These are phyloP conservation scores for Coniophora puteana DNA, from an alignment of 1,284 basidiomycete species.

Conservation along the genomic window DNA sequence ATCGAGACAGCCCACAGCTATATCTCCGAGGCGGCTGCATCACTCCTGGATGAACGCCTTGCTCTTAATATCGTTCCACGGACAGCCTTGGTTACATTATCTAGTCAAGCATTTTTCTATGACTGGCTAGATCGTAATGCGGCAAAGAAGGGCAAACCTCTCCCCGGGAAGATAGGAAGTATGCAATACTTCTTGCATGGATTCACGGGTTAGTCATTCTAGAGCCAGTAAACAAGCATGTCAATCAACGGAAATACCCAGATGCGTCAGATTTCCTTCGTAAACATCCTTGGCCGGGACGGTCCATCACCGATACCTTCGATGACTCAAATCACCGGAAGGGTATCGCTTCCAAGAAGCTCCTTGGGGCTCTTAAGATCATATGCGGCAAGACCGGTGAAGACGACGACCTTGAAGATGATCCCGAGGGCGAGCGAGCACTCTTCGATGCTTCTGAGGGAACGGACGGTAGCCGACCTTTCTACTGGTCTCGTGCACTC, in stretches of 20 bases:
- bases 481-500: constrained; percentile 77
- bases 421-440: constrained; percentile 66
- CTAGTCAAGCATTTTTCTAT: constrained; percentile 87
- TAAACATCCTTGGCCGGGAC: constrained; percentile 85
- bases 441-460: constrained; percentile 62
- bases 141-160: constrained; percentile 72
- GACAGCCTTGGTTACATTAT: constrained; percentile 80
- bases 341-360: constrained; percentile 58
- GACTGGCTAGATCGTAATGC: constrained; percentile 82
- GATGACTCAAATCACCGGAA: constrained; percentile 77
- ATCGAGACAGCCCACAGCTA: constrained; percentile 38
- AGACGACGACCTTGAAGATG: constrained; percentile 64
- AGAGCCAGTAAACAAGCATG: background rate
- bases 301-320: constrained; percentile 78
- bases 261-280: constrained; percentile 87
- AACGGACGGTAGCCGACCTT: constrained; percentile 49
- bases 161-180: constrained; percentile 87
- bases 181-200: constrained; percentile 89
- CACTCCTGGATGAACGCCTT: constrained; percentile 76
- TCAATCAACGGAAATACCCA: constrained; percentile 20
- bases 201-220: constrained; percentile 54
- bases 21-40: constrained; percentile 81
- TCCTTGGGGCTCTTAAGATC: constrained; percentile 63
- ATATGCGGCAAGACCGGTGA: constrained; percentile 79
- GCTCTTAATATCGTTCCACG: constrained; percentile 80